Evolutionary conservation across 2,329 filamentous ascomycete genomes (phyloP).

Genomic region (Lecanicillium sp.): DNA sequence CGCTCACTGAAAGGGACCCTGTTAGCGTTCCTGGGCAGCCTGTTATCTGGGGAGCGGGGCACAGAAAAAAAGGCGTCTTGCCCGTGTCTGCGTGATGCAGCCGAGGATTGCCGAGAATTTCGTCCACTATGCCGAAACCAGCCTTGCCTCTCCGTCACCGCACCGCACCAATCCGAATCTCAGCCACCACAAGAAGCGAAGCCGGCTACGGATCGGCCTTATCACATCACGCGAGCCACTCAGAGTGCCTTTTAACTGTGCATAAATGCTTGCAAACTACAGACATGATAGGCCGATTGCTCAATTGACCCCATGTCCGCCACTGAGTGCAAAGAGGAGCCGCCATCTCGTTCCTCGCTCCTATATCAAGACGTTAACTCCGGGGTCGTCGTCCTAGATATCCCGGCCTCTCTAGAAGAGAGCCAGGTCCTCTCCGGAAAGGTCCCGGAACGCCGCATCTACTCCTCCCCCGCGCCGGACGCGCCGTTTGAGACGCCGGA

Average conservation of each 20-base stretch:
- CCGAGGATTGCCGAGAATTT: constrained; percentile 8
- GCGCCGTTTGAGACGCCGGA: constrained; percentile 45
- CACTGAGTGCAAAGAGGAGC: not conserved
- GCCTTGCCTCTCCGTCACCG: too few species aligned
- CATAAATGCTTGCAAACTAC: too few species aligned
- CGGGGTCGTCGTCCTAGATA: constrained; percentile 54
- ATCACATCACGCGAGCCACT: too few species aligned
- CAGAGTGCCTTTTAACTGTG: too few species aligned
- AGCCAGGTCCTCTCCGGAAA: constrained; percentile 45
- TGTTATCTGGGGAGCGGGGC: too few species aligned
- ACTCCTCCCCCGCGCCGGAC: constrained; percentile 35
- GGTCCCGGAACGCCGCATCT: constrained; percentile 29
- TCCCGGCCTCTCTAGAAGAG: constrained; percentile 60
- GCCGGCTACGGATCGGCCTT: too few species aligned
- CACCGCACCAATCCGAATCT: too few species aligned
- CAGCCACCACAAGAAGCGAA: too few species aligned
- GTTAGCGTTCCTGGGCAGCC: too few species aligned
- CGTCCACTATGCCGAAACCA: not conserved
- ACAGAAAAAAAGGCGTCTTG: too few species aligned
- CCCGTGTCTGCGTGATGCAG: not conserved
- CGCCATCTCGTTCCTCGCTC: constrained; percentile 15
- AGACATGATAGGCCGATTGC: too few species aligned
- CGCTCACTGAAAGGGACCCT: constrained; percentile 3
- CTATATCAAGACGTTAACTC: constrained; percentile 25
- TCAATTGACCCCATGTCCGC: too few species aligned